These are phyloP conservation scores for Fusarium bulbicola DNA, from an alignment of 2,329 filamentous ascomycete genomes.

Conservation along the genomic window DNA sequence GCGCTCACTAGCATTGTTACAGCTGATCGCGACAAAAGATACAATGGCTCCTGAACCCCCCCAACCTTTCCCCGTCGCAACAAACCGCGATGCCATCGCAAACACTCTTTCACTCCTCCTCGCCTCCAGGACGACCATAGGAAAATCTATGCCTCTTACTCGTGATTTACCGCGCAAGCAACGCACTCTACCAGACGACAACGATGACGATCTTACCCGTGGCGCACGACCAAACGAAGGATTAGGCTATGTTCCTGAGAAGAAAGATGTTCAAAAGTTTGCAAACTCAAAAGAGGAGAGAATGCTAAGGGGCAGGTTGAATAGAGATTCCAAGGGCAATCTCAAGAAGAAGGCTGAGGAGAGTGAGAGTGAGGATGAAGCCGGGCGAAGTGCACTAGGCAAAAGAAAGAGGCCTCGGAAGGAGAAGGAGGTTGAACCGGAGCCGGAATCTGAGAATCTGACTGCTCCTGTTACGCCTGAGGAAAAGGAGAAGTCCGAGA, in stretches of 20 bases:
- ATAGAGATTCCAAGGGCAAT: conserved; percentile 37
- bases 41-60: conserved; percentile 37
- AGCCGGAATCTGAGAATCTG: background rate
- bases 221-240: conserved; percentile 49
- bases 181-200: conserved; percentile 19
- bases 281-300: conserved; percentile 41
- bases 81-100: conserved; percentile 50
- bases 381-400: conserved; percentile 50
- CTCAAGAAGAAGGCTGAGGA: conserved; percentile 32
- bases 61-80: conserved; percentile 48
- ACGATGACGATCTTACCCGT: conserved; percentile 41
- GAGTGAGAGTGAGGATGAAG: conserved; percentile 50
- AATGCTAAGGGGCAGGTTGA: conserved; percentile 45
- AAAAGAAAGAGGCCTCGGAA: conserved; percentile 48
- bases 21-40: background rate
- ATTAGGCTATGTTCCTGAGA: conserved; percentile 51
- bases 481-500: background rate
- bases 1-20: background rate
- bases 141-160: conserved; percentile 44
- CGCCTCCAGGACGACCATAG: conserved; percentile 47
- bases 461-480: background rate
- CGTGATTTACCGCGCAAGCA: conserved; percentile 21
- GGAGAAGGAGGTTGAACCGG: conserved; percentile 15
- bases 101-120: conserved; percentile 55
- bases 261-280: conserved; percentile 34